Conservation (phyloP, 78 protist species). For the Cavenderia fasciculata region DNA sequence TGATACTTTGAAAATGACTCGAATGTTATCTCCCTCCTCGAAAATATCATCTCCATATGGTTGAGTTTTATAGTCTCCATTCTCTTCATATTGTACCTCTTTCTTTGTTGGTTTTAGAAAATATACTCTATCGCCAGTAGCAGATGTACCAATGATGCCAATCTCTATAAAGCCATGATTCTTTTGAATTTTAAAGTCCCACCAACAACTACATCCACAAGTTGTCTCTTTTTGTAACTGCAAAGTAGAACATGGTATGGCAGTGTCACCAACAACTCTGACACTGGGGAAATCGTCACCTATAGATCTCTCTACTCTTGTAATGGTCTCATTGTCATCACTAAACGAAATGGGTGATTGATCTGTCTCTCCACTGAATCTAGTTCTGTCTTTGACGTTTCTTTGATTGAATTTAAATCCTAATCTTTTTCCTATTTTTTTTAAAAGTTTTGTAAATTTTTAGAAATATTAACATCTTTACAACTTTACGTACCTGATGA, state of each 20-base stretch:
- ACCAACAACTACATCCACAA: too few relatives aligned
- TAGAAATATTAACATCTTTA: too few relatives aligned
- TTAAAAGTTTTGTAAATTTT: too few relatives aligned
- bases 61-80: not conserved
- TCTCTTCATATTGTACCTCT: conserved; percentile 23
- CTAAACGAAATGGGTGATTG: not conserved
- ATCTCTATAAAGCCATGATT: conserved; percentile 40
- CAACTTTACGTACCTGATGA: too few relatives aligned
- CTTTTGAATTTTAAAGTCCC: not conserved
- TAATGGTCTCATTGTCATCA: conserved; percentile 5
- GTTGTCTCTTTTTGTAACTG: too few relatives aligned
- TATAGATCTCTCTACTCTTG: conserved; percentile 29
- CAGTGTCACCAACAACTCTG: not conserved
- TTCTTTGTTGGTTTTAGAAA: conserved; percentile 3
- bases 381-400: conserved; percentile 23
- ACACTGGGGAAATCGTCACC: conserved; percentile 72
- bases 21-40: not conserved
- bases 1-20: not conserved
- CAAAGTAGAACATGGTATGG: too few relatives aligned
- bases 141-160: not conserved
- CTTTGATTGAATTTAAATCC: conserved; percentile 5
- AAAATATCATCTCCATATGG: conserved; percentile 31
- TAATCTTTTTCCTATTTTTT: too few relatives aligned
- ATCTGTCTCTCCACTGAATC: not conserved
- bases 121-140: not conserved